These are phyloP conservation scores for Colletotrichum cereale DNA, from an alignment of 2,329 filamentous ascomycete species.

Conservation along the genomic window DNA sequence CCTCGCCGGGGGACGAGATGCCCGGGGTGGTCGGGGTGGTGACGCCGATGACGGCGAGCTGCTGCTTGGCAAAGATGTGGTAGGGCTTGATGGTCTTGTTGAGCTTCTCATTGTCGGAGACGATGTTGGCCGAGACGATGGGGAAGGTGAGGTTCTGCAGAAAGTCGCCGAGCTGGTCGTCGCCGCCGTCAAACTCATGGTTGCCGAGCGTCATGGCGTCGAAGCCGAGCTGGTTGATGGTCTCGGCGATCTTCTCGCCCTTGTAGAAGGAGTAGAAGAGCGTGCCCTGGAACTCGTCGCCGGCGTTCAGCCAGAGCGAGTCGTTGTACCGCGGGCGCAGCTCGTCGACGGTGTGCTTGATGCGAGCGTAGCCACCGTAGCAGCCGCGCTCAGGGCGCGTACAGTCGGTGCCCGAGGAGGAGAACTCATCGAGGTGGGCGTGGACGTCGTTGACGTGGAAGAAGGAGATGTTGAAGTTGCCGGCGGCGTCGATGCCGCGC, in stretches of 20 bases:
- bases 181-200: conserved; percentile 76
- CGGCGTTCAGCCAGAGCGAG: conserved; percentile 73
- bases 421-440: conserved; percentile 74
- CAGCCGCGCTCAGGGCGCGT: conserved; percentile 67
- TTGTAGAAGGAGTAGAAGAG: conserved; percentile 76
- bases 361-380: conserved; percentile 73
- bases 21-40: conserved; percentile 70
- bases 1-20: conserved; percentile 69
- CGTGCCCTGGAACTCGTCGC: conserved; percentile 79
- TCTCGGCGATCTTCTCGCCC: conserved; percentile 76
- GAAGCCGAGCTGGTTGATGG: conserved; percentile 74
- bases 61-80: conserved; percentile 71
- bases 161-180: conserved; percentile 72
- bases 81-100: conserved; percentile 75
- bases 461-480: conserved; percentile 71
- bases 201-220: conserved; percentile 77
- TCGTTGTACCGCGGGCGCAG: conserved; percentile 69
- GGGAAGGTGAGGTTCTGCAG: conserved; percentile 74
- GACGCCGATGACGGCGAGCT: conserved; percentile 73
- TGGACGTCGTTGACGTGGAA: conserved; percentile 80
- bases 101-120: conserved; percentile 69
- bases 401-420: conserved; percentile 72
- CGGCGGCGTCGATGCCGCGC: conserved; percentile 61
- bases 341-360: conserved; percentile 71
- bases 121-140: conserved; percentile 72